These are phyloP conservation scores for Blepharisma stoltei DNA, from an alignment of 73 alveolate genomes.

Conservation along the genomic window DNA sequence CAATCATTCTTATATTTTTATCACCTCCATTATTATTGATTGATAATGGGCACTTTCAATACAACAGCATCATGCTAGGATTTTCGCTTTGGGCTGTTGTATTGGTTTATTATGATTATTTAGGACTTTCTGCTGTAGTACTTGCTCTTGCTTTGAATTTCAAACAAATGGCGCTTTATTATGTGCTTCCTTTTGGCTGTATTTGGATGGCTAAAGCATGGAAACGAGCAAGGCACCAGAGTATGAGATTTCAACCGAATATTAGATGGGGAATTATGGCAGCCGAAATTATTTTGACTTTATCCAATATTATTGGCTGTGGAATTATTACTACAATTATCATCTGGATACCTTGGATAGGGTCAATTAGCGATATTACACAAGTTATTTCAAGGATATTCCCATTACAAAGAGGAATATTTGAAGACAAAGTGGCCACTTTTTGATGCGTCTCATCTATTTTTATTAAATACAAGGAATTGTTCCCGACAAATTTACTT, in stretches of 20 bases:
- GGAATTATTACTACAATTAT: background rate
- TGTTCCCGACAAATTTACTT: background rate
- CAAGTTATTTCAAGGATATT: constrained; percentile 49
- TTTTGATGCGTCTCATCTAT: constrained; percentile 62
- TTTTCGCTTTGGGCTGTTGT: constrained; percentile 7
- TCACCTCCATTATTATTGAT: background rate
- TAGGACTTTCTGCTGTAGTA: background rate
- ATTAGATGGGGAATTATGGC: background rate
- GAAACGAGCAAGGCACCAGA: background rate
- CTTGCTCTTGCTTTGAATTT: background rate
- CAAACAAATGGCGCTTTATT: background rate
- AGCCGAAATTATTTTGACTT: background rate
- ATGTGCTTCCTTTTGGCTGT: background rate
- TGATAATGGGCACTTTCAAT: background rate
- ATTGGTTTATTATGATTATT: background rate
- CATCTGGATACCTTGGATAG: background rate
- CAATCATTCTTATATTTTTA: background rate
- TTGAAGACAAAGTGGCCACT: constrained; percentile 61
- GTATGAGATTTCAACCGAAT: background rate
- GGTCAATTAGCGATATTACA: background rate
- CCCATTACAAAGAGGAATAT: constrained; percentile 74
- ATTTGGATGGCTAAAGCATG: background rate
- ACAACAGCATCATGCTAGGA: background rate
- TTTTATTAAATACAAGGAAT: constrained; percentile 31
- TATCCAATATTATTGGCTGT: background rate